Percentiles rank a stretch among this genome's conserved stretches.
These are phyloP conservation scores for Closterium sp. DNA, from an alignment of 139 green algal genomes.

Conservation along the genomic window DNA sequence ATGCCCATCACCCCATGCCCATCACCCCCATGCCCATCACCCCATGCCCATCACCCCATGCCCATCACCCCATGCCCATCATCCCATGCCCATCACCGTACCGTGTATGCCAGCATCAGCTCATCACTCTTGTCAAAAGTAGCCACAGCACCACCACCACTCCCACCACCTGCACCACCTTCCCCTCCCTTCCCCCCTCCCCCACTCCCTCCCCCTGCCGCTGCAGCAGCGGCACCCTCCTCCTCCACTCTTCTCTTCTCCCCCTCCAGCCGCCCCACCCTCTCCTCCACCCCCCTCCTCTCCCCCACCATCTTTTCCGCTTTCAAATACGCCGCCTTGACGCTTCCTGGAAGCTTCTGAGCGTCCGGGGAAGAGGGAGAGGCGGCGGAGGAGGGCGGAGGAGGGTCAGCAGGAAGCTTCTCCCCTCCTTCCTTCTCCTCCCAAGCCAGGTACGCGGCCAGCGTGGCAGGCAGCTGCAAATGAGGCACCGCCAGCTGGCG, in stretches of 20 bases:
- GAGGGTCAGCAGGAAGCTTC: neutral
- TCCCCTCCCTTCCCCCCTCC: too few relatives aligned
- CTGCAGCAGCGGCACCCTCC: neutral
- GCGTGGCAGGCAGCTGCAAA: slow-evolving; percentile 14
- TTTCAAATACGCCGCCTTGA: slow-evolving; percentile 13
- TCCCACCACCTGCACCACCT: too few relatives aligned
- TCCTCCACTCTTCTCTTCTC: neutral
- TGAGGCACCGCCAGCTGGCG: slow-evolving; percentile 48
- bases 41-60: too few relatives aligned
- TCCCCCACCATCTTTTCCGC: slow-evolving; percentile 12
- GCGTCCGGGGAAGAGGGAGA: neutral
- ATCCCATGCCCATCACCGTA: neutral
- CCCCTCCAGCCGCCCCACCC: neutral
- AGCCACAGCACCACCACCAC: neutral
- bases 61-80: neutral
- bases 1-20: too few relatives aligned
- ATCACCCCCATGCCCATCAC: too few relatives aligned
- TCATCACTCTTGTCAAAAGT: neutral
- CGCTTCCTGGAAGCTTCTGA: slow-evolving; percentile 19
- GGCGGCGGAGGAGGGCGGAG: too few relatives aligned
- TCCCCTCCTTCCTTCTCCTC: slow-evolving; percentile 16
- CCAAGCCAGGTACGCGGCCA: slow-evolving; percentile 42
- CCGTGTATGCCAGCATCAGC: neutral
- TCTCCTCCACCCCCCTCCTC: slow-evolving; percentile 19
- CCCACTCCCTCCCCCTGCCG: too few relatives aligned